phyloP scores from a whole-genome alignment of 179 eudicot species.

The Actinidia chinensis region DNA sequence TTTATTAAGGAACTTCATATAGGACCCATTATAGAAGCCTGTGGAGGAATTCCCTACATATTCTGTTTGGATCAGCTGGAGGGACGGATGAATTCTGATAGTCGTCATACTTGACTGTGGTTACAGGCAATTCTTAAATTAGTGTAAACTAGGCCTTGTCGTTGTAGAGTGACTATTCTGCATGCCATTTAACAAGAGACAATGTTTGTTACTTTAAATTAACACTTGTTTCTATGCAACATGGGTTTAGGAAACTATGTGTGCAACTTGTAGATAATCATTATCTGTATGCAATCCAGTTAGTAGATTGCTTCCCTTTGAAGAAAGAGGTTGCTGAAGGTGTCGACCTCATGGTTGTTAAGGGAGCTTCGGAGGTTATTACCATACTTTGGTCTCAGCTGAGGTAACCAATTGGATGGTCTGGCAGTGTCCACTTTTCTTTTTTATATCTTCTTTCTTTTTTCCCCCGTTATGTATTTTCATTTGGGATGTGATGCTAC shows the following conservation, averaged over 20 bases:
- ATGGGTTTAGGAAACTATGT: too few species aligned
- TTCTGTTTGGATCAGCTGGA: too few species aligned
- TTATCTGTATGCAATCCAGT: constrained; percentile 38
- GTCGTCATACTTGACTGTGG: too few species aligned
- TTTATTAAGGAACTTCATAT: too few species aligned
- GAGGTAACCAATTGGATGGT: background rate
- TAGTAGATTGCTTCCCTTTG: constrained; percentile 83
- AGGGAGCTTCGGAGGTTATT: constrained; percentile 93
- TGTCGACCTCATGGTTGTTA: constrained; percentile 94
- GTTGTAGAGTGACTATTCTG: background rate
- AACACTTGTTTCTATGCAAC: background rate
- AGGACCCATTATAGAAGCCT: too few species aligned
- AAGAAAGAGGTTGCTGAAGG: constrained; percentile 97
- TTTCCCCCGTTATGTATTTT: background rate
- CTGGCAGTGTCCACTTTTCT: background rate
- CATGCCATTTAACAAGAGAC: background rate
- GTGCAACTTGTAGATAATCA: background rate
- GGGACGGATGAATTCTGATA: too few species aligned
- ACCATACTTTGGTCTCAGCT: background rate
- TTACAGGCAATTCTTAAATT: too few species aligned
- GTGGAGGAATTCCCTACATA: too few species aligned
- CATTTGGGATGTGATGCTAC: background rate
- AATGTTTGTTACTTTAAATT: background rate
- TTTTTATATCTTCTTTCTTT: constrained; percentile 12
- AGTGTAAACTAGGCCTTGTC: background rate